These are phyloP conservation scores for Rhododendron molle DNA, from an alignment of 148 eudicot species.

Conservation along the genomic window DNA sequence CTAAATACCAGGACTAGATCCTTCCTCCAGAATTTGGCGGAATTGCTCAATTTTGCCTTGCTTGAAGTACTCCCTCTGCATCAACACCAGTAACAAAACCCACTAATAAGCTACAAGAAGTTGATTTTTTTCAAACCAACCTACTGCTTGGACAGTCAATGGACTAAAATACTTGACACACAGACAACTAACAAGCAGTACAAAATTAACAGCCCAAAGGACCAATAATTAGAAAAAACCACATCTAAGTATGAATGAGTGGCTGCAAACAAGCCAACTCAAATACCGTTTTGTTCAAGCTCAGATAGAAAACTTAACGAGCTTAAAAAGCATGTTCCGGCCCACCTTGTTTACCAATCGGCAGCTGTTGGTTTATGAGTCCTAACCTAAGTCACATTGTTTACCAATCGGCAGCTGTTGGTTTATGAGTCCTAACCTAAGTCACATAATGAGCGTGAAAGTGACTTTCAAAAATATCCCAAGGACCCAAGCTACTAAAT, in stretches of 20 bases:
- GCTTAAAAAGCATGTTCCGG: background rate
- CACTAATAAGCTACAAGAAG: background rate
- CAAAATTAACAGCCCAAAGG: background rate
- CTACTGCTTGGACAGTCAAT: background rate
- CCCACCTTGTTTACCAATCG: background rate
- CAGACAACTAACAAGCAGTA: background rate
- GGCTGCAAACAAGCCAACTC: background rate
- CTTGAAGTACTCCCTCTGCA: slow-evolving; percentile 97
- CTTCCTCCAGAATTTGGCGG: slow-evolving; percentile 89
- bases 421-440: background rate
- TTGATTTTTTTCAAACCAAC: background rate
- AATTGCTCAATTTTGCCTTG: slow-evolving; percentile 89
- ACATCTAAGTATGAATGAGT: background rate
- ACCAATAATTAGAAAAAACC: background rate
- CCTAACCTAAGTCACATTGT: too few relatives aligned
- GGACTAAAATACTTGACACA: background rate
- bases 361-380: background rate
- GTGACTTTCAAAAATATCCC: background rate
- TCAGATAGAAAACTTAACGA: background rate
- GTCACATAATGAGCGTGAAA: background rate
- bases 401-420: too few relatives aligned
- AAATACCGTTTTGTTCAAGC: background rate
- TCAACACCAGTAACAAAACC: slow-evolving; percentile 9
- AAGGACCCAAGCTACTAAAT: background rate
- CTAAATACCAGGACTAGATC: slow-evolving; percentile 73